Percentiles rank a stretch among this genome's conserved stretches.
Evolutionary conservation across 148 eudicot genomes (phyloP).

Genomic region (Vaccinium myrtillus): DNA sequence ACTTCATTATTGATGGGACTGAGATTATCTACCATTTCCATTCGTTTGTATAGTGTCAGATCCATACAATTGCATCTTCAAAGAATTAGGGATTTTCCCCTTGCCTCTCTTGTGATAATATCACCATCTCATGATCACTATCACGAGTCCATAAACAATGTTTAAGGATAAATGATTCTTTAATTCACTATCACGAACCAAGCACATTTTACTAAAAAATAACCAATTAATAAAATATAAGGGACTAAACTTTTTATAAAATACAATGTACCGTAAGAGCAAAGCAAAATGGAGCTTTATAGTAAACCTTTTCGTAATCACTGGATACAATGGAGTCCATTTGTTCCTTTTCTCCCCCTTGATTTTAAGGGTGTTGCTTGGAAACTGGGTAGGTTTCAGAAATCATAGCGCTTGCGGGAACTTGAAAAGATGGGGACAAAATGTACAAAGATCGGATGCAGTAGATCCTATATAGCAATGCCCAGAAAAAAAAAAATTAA

Average conservation of each 20-base stretch:
- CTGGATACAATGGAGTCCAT: too few relatives aligned
- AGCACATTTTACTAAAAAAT: neutral
- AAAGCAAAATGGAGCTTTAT: neutral
- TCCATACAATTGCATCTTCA: too few relatives aligned
- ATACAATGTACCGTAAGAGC: neutral
- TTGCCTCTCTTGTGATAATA: too few relatives aligned
- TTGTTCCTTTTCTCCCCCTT: neutral
- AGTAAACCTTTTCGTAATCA: neutral
- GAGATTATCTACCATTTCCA: too few relatives aligned
- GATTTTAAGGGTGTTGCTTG: neutral
- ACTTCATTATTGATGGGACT: too few relatives aligned
- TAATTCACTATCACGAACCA: neutral
- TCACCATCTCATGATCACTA: too few relatives aligned
- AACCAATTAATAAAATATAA: neutral
- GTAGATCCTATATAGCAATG: neutral
- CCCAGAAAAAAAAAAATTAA: too few relatives aligned
- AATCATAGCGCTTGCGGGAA: neutral
- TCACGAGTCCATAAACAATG: too few relatives aligned
- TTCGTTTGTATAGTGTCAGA: too few relatives aligned
- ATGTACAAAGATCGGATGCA: neutral
- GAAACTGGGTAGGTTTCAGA: neutral
- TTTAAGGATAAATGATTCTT: too few relatives aligned
- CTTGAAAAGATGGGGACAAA: neutral
- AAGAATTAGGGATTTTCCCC: too few relatives aligned
- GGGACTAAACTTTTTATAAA: too few relatives aligned